Evolutionary conservation across 2,329 filamentous ascomycete genomes (phyloP).

Genomic region (Neurospora sp.): DNA sequence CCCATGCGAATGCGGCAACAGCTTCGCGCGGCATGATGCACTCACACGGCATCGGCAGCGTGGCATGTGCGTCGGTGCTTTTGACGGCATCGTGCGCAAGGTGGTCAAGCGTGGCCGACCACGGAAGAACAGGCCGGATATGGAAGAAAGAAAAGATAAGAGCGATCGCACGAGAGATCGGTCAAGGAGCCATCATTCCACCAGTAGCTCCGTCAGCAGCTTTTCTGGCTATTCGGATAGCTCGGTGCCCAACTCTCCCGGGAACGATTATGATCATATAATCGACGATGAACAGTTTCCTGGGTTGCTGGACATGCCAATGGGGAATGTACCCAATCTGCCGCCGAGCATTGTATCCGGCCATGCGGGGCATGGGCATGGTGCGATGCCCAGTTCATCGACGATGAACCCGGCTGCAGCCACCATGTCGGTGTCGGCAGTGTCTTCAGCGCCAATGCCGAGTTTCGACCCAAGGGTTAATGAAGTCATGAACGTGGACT

Average conservation of each 20-base stretch:
- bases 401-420: constrained; percentile 27
- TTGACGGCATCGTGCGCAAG: constrained; percentile 63
- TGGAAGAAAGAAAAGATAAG: constrained; percentile 47
- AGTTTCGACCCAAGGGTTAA: constrained; percentile 14
- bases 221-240: constrained; percentile 47
- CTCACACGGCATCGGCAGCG: constrained; percentile 88
- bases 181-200: constrained; percentile 31
- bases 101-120: constrained; percentile 54
- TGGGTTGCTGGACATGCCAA: constrained; percentile 33
- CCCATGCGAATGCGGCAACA: constrained; percentile 86
- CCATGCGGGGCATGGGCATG: constrained; percentile 23
- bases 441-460: constrained; percentile 32
- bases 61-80: constrained; percentile 92
- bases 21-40: constrained; percentile 90
- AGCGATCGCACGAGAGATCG: constrained; percentile 44
- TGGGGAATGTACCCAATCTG: constrained; percentile 17
- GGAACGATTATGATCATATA: constrained; percentile 30
- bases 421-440: constrained; percentile 15
- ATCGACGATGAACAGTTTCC: constrained; percentile 14
- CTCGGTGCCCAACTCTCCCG: constrained; percentile 44
- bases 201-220: constrained; percentile 36
- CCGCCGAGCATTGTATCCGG: neutral
- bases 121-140: constrained; percentile 49
- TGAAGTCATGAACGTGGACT: constrained; percentile 17
- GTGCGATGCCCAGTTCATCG: constrained; percentile 16